These are phyloP conservation scores for Plasmodium berghei DNA, from an alignment of 169 alveolate species.

Conservation along the genomic window DNA sequence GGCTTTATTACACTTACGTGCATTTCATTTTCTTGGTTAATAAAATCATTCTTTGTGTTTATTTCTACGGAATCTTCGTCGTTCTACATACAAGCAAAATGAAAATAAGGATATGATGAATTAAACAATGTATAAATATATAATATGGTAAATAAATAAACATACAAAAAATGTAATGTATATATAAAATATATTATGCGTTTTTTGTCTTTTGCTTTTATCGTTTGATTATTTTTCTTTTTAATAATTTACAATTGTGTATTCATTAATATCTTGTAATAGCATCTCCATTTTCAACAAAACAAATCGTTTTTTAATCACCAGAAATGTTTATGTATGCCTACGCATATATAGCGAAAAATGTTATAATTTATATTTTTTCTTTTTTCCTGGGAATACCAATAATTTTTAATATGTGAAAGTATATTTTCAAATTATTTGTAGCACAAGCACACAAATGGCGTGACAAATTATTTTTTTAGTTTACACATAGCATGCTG, in stretches of 20 bases:
- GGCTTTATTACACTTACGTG: constrained; percentile 72
- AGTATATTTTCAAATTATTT: no score
- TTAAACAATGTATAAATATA: background rate
- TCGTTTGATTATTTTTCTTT: background rate
- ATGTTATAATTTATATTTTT: no score
- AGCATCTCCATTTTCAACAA: constrained; percentile 10
- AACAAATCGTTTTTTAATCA: background rate
- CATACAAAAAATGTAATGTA: no score
- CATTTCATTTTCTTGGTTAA: constrained; percentile 58
- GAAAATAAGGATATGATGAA: constrained; percentile 4
- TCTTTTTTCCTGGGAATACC: no score
- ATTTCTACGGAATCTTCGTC: background rate
- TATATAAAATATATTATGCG: no score
- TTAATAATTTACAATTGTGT: background rate
- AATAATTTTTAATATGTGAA: no score
- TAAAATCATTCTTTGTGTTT: constrained; percentile 44
- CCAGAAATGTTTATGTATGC: background rate
- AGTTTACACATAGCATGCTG: no score
- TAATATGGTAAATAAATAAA: background rate
- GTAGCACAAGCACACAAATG: no score
- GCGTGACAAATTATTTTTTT: no score
- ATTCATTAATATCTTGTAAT: background rate
- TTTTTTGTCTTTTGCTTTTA: background rate
- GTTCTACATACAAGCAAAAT: constrained; percentile 3
- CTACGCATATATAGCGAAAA: background rate